Evolutionary conservation across 1,284 basidiomycete genomes (phyloP).

Genomic region (Ceratobasidium sp.): DNA sequence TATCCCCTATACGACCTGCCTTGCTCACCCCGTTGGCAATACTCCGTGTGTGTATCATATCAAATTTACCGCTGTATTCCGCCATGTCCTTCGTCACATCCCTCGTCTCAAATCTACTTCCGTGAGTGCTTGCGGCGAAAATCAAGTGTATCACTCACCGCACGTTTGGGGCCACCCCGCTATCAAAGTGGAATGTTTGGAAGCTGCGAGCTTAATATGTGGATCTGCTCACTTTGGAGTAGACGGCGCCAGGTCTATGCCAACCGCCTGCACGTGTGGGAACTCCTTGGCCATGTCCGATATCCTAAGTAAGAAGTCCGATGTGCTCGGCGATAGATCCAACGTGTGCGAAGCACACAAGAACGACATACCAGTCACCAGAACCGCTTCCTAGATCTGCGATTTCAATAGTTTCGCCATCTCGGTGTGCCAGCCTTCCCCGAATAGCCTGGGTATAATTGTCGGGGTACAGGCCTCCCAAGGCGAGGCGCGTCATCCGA

Average conservation of each 20-base stretch:
- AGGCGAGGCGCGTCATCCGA: slow-evolving; percentile 13
- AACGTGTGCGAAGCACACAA: neutral
- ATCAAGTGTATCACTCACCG: neutral
- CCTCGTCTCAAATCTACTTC: slow-evolving; percentile 38
- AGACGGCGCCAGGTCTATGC: slow-evolving; percentile 46
- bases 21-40: slow-evolving; percentile 36
- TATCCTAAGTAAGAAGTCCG: slow-evolving; percentile 35
- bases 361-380: slow-evolving; percentile 26
- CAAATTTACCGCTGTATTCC: slow-evolving; percentile 44
- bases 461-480: slow-evolving; percentile 42
- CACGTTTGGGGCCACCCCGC: slow-evolving; percentile 14
- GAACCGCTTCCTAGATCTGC: slow-evolving; percentile 39
- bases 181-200: neutral
- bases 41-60: slow-evolving; percentile 42
- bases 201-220: neutral
- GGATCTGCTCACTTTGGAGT: slow-evolving; percentile 21
- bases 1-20: neutral
- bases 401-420: slow-evolving; percentile 23
- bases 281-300: slow-evolving; percentile 45
- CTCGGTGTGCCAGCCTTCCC: slow-evolving; percentile 15
- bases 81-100: slow-evolving; percentile 42
- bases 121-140: neutral
- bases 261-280: slow-evolving; percentile 45
- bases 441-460: slow-evolving; percentile 22
- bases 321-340: neutral